phyloP scores from a whole-genome alignment of 2,329 filamentous ascomycete species.

The Beauveria scarabaeidicola region DNA sequence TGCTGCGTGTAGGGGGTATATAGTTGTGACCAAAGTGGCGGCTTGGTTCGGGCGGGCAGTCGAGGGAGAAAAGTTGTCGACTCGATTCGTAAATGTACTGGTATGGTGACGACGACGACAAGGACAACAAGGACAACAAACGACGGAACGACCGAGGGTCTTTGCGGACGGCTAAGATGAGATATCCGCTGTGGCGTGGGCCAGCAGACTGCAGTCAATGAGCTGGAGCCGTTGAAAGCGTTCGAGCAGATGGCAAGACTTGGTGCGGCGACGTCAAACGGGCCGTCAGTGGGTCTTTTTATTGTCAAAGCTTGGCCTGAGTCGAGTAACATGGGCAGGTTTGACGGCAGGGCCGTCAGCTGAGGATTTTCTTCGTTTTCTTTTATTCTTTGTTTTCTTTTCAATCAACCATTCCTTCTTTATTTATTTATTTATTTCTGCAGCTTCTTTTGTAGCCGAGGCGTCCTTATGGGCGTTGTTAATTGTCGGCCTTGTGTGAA shows the following conservation, averaged over 20 bases:
- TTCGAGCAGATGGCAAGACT: neutral
- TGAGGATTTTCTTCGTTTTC: neutral
- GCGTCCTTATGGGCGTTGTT: too few species aligned
- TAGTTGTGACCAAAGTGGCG: neutral
- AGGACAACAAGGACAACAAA: neutral
- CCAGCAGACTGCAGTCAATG: neutral
- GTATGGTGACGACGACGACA: neutral
- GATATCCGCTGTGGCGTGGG: conserved; percentile 9
- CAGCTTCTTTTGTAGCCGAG: too few species aligned
- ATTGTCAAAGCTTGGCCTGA: neutral
- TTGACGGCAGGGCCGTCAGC: neutral
- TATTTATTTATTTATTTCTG: too few species aligned
- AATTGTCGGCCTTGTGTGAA: too few species aligned
- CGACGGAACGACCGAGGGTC: conserved; percentile 14
- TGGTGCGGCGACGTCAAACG: neutral
- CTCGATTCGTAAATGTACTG: neutral
- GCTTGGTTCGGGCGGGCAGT: neutral
- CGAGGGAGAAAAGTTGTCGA: neutral
- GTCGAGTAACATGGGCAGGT: neutral
- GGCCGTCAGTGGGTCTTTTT: neutral
- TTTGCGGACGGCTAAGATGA: neutral
- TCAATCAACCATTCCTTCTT: too few species aligned
- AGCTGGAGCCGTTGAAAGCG: neutral
- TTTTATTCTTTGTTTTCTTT: neutral
- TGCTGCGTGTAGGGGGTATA: neutral